Base-by-base conservation (phyloP, 1,284 basidiomycete genomes). In the Sphagnurus paluster region DNA sequence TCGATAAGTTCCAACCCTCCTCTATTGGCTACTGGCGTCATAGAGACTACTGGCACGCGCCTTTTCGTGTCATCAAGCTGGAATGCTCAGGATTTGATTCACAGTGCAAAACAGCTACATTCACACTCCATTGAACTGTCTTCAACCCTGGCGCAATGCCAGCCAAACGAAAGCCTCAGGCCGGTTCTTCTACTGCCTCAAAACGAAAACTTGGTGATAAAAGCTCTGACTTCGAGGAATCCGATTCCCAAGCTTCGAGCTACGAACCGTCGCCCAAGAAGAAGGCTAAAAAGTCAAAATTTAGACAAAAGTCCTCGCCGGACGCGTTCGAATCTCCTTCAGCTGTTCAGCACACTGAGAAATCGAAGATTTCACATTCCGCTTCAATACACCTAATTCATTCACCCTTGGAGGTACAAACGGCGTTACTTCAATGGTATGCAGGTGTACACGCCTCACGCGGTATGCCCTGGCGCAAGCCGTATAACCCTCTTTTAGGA, bases 381-480 rank as follows among this genome's bases (percentile, higher is more conserved):
- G 63, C 54, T 52, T 66, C 66, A 39, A 54, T 54, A 21, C 71
- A 74, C 54, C 47, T 52, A 43, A 63, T 74, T 10, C 48, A 45
- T 16, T 58, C 63, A 34, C 60, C 72, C n/a, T 60, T 56, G 9
- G 55, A 67, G 19, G 62, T 80, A 20, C 76, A 77, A 16, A 52
- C 57, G 37, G 71, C 76, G 7, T 66, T 89, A 11, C 63, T 87
- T 32, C 52, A 63, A 43, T 94, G 91, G 91, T 94, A 83, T 58
- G 70, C 74, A 28, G 68, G 64, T 11, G 85, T 86, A 14, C 80
- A 80, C 47, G 68, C 76, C 17, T 66, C 66, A 20, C 79, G 91
- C 14, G 79, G 80, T 26, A 94, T 94, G 91, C 91, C 92, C 1
- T 94, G 92, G 91, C 75, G 91, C 41, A 88, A 87, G 60, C 73